Base-by-base conservation (phyloP, 2,329 filamentous ascomycete genomes). In the Colletotrichum sp. region DNA sequence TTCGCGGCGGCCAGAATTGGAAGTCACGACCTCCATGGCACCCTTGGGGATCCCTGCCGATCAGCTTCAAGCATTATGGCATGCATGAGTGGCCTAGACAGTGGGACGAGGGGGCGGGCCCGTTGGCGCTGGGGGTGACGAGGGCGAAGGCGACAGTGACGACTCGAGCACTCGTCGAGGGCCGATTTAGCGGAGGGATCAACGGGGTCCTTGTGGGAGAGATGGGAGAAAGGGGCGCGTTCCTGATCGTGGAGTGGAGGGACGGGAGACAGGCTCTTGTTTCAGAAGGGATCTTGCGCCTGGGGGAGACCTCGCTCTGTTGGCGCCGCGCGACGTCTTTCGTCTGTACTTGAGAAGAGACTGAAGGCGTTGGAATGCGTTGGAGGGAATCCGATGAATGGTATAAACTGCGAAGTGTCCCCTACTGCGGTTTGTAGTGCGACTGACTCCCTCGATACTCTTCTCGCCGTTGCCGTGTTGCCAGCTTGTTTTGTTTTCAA, bases 201-300 rank as follows among this genome's bases (percentile, higher is more conserved):
- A 75, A 74, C 74, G 65, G 32, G 62, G 70, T 64, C 64, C 65
- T 58, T n/a, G 43, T 52, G 55, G 64, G 58, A 30, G n/a, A 34
- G 3, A 30, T 34, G 32, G 32, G 58, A 48, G 36, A 52, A 65
- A 74, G 70, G 70, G 70, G 60, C 32, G 70, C 69, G 65, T 48
- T 66, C 56, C 65, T 61, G 48, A 76, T 74, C 71, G 74, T 66
- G 52, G 60, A 34, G 74, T 74, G 70, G 66, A 76, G 71, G 70
- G 69, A 64, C 64, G 74, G 65, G 61, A 75, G 74, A 71, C 71
- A 76, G 71, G 74, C 71, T 75, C 28, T 55, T 66, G 74, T 76
- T 76, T 76, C 74, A 76, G 71, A 74, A 75, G 52, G 32, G 71
- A 70, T 66, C 27, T 62, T 56, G 30, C 52, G 66, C 61, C 71